A percentile compares a stretch with the other conserved stretches of the same genome.
Conservation (phyloP, 352 stramenopile genomes). For the Saprolegnia diclina region DNA sequence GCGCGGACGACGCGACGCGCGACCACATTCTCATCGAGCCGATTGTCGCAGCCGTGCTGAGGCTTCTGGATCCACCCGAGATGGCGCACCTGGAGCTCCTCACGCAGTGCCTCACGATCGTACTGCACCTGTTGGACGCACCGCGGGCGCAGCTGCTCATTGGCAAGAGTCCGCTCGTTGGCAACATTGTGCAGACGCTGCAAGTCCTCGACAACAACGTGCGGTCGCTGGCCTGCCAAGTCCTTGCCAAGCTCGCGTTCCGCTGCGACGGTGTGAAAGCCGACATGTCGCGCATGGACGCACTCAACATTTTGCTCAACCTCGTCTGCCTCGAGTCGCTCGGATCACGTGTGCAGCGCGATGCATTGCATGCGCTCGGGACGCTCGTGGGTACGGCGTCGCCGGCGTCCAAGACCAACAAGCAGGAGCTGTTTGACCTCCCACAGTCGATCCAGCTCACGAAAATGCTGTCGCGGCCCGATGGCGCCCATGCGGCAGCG, state of each 20-base stretch:
- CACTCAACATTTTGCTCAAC: conserved; percentile 26
- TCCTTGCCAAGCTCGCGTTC: conserved; percentile 9
- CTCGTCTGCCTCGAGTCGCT: not conserved
- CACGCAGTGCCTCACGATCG: conserved; percentile 5
- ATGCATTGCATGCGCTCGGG: conserved; percentile 44
- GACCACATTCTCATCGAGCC: conserved; percentile 15
- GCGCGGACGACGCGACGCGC: conserved; percentile 11
- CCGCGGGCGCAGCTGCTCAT: conserved; percentile 5
- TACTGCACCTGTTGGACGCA: conserved; percentile 10
- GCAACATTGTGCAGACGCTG: conserved; percentile 23
- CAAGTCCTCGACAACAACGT: not conserved
- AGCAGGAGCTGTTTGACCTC: conserved; percentile 50
- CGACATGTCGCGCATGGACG: conserved; percentile 23
- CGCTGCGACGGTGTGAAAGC: conserved; percentile 21
- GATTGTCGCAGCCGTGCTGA: conserved; percentile 8
- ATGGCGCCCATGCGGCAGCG: conserved; percentile 25
- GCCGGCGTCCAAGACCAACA: conserved; percentile 36
- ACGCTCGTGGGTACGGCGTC: conserved; percentile 40
- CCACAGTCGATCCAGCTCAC: conserved; percentile 36
- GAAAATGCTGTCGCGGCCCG: conserved; percentile 35
- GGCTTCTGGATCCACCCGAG: not conserved
- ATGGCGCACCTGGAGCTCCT: conserved; percentile 7
- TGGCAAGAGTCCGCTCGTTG: conserved; percentile 18
- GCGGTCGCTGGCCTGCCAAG: conserved; percentile 23
- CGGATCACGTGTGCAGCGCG: conserved; percentile 7